Evolutionary conservation across 1,139 yeast species (phyloP), one percentile per base, ranked within the genome.

Genomic region (Maudiozyma humilis): DNA sequence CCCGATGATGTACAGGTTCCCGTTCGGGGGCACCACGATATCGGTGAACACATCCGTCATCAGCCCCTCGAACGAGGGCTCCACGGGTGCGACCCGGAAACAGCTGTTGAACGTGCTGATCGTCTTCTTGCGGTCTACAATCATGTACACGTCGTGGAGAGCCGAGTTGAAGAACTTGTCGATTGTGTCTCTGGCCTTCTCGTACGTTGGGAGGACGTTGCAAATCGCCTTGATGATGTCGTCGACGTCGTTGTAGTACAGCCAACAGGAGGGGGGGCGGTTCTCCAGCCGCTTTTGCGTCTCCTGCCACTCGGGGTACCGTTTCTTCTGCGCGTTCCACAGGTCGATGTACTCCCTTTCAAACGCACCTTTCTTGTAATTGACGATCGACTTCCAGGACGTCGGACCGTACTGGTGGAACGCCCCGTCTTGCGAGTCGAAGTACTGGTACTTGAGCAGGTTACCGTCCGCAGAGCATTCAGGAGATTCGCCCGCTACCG

Each of bases 121-220:
- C 13, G 53, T 51, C 33, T 51, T 53, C 6, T 50, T 44, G 17
- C 51, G 48, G 40, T 55, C 56, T 10, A 61, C 33, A 18, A 59
- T 44, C 7, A 39, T 40, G 27, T 51, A 50, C 15, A 53, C 31
- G 20, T 51, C 53, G 40, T 51, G 54, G 31, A 57, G 38, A 14
- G 52, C 47, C 31, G 56, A 50, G 15, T 44, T 36, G 34, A 59
- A 56, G 35, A 46, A 57, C 2, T 37, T 37, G 7, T 42, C 38
- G 2, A 59, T 41, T 27, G 46, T 41, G 4, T 37, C 32, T 35
- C 47, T 40, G 8, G 56, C 47, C 31, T 47, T 49, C 15, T 45
- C 42, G 43, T 44, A 53, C 2, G 48, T 38, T 2, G 62, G 64
- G 18, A 60, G 44, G 10, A 47, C 46, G 15, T 44, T 32, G 32